These are phyloP conservation scores for Aegilops longissima DNA, from an alignment of 176 grass and related monocot species.

Conservation along the genomic window DNA sequence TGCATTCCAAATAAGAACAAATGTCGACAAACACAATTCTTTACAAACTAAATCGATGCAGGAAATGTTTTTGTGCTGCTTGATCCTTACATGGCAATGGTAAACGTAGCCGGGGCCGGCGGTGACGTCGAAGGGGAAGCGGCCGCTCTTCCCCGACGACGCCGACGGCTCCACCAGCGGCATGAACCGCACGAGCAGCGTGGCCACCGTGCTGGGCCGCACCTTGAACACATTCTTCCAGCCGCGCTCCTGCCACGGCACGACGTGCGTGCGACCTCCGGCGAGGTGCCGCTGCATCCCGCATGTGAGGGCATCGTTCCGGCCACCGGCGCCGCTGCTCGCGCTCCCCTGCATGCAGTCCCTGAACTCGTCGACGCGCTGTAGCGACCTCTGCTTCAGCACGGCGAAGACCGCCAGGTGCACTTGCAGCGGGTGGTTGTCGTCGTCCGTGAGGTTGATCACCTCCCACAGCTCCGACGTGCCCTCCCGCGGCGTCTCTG, in stretches of 20 bases:
- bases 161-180: slow-evolving; percentile 25
- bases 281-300: slow-evolving; percentile 25
- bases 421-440: slow-evolving; percentile 91
- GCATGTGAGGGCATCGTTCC: slow-evolving; percentile 59
- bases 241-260: slow-evolving; percentile 52
- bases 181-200: slow-evolving; percentile 65
- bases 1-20: background rate
- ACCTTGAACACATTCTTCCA: slow-evolving; percentile 99
- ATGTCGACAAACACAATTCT: too few relatives aligned
- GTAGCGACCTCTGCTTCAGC: slow-evolving; percentile 50
- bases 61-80: background rate
- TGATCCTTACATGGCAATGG: slow-evolving; percentile 74
- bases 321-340: slow-evolving; percentile 20
- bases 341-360: slow-evolving; percentile 50
- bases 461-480: background rate
- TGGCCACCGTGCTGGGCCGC: slow-evolving; percentile 46
- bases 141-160: background rate
- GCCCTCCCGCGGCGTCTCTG: background rate
- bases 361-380: slow-evolving; percentile 44
- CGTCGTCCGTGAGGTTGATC: slow-evolving; percentile 72
- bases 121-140: slow-evolving; percentile 64
- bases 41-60: background rate
- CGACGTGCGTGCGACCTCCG: background rate
- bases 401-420: slow-evolving; percentile 62
- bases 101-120: slow-evolving; percentile 83